A percentile compares a stretch with the other conserved stretches of the same genome.
phyloP scores from a whole-genome alignment of 805 yeast species.

The Ogataea methylovora region DNA sequence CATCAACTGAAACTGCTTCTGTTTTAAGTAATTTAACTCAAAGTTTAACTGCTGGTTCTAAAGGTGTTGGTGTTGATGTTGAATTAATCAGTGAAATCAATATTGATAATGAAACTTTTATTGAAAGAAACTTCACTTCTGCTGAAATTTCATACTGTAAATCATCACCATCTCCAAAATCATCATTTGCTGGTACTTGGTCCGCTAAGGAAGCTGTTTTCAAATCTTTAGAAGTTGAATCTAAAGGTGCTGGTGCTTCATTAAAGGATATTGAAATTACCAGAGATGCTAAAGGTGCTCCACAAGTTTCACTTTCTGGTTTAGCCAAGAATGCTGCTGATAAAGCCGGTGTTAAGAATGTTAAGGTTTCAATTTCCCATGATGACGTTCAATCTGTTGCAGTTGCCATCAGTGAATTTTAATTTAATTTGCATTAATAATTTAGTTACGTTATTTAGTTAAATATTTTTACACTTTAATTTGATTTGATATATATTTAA shows the following conservation, averaged over 20 bases:
- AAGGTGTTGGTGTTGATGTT: conserved; percentile 94
- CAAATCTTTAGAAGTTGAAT: conserved; percentile 84
- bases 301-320: conserved; percentile 71
- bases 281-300: conserved; percentile 71
- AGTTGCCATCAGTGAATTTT: conserved; percentile 72
- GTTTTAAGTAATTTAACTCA: conserved; percentile 52
- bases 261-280: conserved; percentile 84
- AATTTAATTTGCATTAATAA: conserved; percentile 7
- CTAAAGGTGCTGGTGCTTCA: conserved; percentile 94
- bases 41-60: conserved; percentile 30
- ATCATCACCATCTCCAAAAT: conserved; percentile 67
- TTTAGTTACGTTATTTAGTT: not conserved
- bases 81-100: conserved; percentile 80
- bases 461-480: not conserved
- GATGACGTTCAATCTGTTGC: conserved; percentile 97
- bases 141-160: conserved; percentile 75
- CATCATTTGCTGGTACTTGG: conserved; percentile 97
- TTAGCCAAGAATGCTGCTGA: conserved; percentile 69
- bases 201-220: conserved; percentile 99
- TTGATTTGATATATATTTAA: not conserved
- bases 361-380: conserved; percentile 89
- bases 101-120: conserved; percentile 80
- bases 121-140: conserved; percentile 85
- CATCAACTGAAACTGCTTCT: conserved; percentile 54
- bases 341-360: conserved; percentile 56